Evolutionary conservation across 139 green algal genomes (phyloP), one percentile per base, ranked within the genome.

Genomic region (Yamagishiella unicocca): DNA sequence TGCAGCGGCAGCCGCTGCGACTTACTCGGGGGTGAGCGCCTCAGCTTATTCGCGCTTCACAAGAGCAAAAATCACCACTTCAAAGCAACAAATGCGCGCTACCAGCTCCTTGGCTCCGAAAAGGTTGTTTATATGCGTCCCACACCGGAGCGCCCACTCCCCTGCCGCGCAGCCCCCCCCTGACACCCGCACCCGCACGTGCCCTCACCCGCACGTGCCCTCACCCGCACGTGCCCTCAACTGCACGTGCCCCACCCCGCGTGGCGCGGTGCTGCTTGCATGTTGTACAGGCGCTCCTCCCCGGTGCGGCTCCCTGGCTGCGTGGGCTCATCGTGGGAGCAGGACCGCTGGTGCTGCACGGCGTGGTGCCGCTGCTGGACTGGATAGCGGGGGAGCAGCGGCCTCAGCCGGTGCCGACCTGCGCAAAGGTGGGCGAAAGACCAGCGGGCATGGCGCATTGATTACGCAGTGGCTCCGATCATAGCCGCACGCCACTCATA

Each of bases 271-370:
- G 50, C 50, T 17, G 17, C 50, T 17, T 58, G 17, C 12, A 25
- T 17, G 14, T 25, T 58, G 17, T 25, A 17, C 17, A 58, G 14
- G 50, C 50, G 14, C n/a, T n/a, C n/a, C n/a, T n/a, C 22, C 24
- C 72, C 37, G 72, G 19, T 24, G 64, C 43, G 14, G n/a, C 21
- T 29, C 29, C 72, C 12, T 80, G 72, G 72, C 31, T 80, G 27
- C 35, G 37, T 7, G 14, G 33, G 21, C 37, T 83, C 9, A 7
- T 83, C 35, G 54, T 71, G 54, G 76, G 76, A 35, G 29, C 25
- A 7, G 76, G 76, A 4, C 76, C 54, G 54, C 76, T 83, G 54
- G 19, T 83, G 25, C 76, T 83, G 35, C 76, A 83, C 35, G 35
- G 10, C 27, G 9, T 83, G 2, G 1, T 71, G 29, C 76, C 76